Percentiles rank a stretch among this genome's conserved stretches.
phyloP scores from a whole-genome alignment of 2,329 filamentous ascomycete genomes.

The Penicillium sp. region DNA sequence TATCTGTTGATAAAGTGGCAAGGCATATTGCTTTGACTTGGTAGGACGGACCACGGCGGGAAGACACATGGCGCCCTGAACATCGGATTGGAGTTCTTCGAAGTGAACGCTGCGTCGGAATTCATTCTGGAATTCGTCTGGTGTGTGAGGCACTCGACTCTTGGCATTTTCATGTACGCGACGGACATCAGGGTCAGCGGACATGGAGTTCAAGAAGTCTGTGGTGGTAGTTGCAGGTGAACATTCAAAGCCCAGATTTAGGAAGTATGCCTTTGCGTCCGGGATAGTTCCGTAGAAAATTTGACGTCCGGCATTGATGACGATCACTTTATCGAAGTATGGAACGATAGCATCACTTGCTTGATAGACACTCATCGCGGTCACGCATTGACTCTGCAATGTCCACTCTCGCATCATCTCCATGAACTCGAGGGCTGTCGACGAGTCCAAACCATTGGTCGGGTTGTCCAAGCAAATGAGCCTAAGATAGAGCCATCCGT shows the following conservation, averaged over 20 bases:
- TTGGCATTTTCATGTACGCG: not conserved
- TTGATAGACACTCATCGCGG: slow-evolving; percentile 76
- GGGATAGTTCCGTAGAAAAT: slow-evolving; percentile 66
- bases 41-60: not conserved
- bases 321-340: slow-evolving; percentile 74
- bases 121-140: not conserved
- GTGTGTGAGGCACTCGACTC: not conserved
- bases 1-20: slow-evolving; percentile 2
- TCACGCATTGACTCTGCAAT: slow-evolving; percentile 63
- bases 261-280: slow-evolving; percentile 51
- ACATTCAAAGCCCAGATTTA: slow-evolving; percentile 62
- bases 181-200: slow-evolving; percentile 7
- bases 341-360: slow-evolving; percentile 72
- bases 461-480: slow-evolving; percentile 48
- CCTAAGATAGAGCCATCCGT: slow-evolving; percentile 53
- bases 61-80: not conserved
- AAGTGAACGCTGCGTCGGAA: not conserved
- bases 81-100: not conserved
- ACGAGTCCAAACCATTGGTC: slow-evolving; percentile 62
- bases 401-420: slow-evolving; percentile 71
- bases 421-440: slow-evolving; percentile 60
- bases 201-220: slow-evolving; percentile 66
- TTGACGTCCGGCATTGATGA: slow-evolving; percentile 68
- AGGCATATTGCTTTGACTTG: not conserved
- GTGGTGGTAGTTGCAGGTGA: slow-evolving; percentile 71